Evolutionary conservation across 1,139 yeast species (phyloP), one percentile per base, ranked within the genome.

Genomic region (Protomyces inouyei): DNA sequence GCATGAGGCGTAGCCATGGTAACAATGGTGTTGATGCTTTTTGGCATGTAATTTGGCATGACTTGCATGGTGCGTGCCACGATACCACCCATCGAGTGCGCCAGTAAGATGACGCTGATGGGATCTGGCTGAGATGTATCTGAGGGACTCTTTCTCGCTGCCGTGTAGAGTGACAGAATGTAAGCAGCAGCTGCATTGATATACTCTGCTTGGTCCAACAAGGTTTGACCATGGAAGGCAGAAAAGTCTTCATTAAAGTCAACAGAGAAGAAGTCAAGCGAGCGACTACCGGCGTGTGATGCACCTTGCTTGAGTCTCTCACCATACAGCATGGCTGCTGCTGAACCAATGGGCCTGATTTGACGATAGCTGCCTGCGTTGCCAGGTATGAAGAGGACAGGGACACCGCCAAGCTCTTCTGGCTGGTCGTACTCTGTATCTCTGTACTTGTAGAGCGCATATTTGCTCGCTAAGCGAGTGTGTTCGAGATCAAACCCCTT

Each of bases 81-180:
- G 18, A 92, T 83, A 2, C 98, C 98, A 45, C 98, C 98, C 98
- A 92, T 92, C 0, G 98, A 93, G 76, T 95, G 99, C 1, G 91
- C 97, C 3, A 95, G 73, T 0, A 95, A 73, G 0, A 92, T 83
- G 3, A 95, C 96, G 0, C 96, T 86, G 40, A 77, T 76, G 0
- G 96, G 96, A 10, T 60, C 72, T 70, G 70, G 72, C 48, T 18
- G 12, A 9, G 16, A 14, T n/a, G 43, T 37, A n/a, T 12, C 43
- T 18, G 48, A n/a, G 66, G 48, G 12, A 21, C 68, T 65, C 70
- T 60, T 71, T 6, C 18, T 21, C 14, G 16, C 25, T 10, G 21
- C 25, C 32, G 77, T 72, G 72, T 93, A 93, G 10, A 93, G 76
- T 3, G 83, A 82, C 21, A 93, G 76, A 25, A 93, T 91, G 73